Evolutionary conservation across 1,284 basidiomycete species (phyloP).

Genomic region (Trametes pubescens): DNA sequence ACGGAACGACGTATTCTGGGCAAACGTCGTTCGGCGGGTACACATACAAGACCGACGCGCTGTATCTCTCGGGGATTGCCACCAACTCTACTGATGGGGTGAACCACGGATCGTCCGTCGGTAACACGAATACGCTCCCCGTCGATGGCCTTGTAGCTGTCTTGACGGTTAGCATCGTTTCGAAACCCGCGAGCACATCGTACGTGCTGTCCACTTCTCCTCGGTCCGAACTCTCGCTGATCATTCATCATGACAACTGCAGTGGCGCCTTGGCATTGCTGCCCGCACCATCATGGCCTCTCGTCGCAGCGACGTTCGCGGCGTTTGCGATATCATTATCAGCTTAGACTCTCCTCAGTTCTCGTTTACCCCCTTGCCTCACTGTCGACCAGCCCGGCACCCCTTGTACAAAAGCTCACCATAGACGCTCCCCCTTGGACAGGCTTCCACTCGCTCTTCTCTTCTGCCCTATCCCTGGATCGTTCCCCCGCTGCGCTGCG

Average conservation of each 20-base stretch:
- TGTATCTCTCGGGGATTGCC: constrained; percentile 75
- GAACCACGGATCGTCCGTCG: constrained; percentile 80
- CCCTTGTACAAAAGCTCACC: constrained; percentile 20
- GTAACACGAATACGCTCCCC: constrained; percentile 64
- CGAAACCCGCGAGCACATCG: constrained; percentile 44
- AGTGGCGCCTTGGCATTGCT: constrained; percentile 17
- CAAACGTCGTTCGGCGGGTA: constrained; percentile 65
- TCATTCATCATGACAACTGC: background rate
- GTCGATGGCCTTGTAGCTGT: constrained; percentile 90
- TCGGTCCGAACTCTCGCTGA: background rate
- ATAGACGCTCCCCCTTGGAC: constrained; percentile 9
- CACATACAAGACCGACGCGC: constrained; percentile 74
- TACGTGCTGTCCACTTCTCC: constrained; percentile 21
- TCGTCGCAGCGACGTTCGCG: constrained; percentile 17
- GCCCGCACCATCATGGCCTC: constrained; percentile 11
- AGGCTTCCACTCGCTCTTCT: constrained; percentile 8
- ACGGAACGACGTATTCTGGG: constrained; percentile 64
- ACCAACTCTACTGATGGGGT: constrained; percentile 75
- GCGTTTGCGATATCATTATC: constrained; percentile 30
- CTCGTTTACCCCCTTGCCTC: constrained; percentile 1
- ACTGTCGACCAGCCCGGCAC: constrained; percentile 20
- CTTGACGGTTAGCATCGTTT: constrained; percentile 75
- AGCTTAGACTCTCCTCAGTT: constrained; percentile 18
- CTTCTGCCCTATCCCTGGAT: background rate
- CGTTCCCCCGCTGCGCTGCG: background rate